Evolutionary conservation across 805 yeast species (phyloP).

Genomic region (Zygosaccharomyces rouxii): DNA sequence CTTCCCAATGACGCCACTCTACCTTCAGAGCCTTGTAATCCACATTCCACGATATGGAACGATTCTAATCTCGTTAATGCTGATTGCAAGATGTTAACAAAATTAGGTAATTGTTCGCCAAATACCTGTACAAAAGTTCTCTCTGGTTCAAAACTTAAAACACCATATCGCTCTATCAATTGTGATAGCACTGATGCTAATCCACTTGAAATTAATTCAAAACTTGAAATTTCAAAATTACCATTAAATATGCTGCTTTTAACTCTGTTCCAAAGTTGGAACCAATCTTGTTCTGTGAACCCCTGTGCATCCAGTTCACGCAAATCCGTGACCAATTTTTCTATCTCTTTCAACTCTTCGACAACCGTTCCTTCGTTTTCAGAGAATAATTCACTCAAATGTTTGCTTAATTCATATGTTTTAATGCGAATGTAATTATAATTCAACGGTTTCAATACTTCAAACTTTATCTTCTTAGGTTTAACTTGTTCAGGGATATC

Average conservation of each 20-base stretch:
- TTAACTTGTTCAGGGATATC: slow-evolving; percentile 33
- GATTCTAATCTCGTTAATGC: slow-evolving; percentile 69
- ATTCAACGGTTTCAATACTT: slow-evolving; percentile 17
- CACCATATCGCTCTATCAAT: slow-evolving; percentile 20
- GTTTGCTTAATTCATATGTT: slow-evolving; percentile 16
- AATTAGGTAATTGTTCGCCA: slow-evolving; percentile 36
- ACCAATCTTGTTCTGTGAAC: slow-evolving; percentile 32
- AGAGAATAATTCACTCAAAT: slow-evolving; percentile 17
- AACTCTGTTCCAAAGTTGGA: slow-evolving; percentile 38
- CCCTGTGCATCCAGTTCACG: slow-evolving; percentile 22
- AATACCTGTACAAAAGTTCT: slow-evolving; percentile 42
- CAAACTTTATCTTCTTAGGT: slow-evolving; percentile 25
- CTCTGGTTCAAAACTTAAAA: slow-evolving; percentile 36
- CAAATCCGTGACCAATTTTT: slow-evolving; percentile 22
- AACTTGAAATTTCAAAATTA: slow-evolving; percentile 51
- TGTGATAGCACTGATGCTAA: slow-evolving; percentile 40
- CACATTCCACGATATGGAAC: slow-evolving; percentile 51
- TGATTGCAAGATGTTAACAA: slow-evolving; percentile 64
- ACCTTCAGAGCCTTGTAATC: slow-evolving; percentile 38
- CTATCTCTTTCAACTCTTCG: slow-evolving; percentile 24
- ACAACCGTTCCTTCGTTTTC: slow-evolving; percentile 23
- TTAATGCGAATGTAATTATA: slow-evolving; percentile 11
- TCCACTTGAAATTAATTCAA: slow-evolving; percentile 70
- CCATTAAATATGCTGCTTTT: slow-evolving; percentile 34
- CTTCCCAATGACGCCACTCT: slow-evolving; percentile 63